Evolutionary conservation across 2,329 filamentous ascomycete genomes (phyloP).

Genomic region (Stagonosporopsis cucurbitacearum): DNA sequence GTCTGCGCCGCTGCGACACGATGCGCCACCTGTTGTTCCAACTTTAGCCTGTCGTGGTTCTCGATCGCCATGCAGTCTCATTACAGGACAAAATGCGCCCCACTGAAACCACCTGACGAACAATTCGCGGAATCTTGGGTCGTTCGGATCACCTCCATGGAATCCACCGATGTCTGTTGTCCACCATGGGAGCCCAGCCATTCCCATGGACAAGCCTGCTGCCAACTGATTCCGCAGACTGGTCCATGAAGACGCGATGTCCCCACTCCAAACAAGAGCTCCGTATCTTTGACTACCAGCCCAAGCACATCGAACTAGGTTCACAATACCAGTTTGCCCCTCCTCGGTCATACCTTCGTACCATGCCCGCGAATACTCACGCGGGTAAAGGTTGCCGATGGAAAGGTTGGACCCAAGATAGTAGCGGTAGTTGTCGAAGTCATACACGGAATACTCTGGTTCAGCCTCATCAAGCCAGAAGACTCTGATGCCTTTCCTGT

Average conservation of each 20-base stretch:
- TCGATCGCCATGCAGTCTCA: conserved; percentile 70
- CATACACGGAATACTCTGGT: conserved; percentile 69
- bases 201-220: conserved; percentile 70
- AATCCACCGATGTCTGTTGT: conserved; percentile 76
- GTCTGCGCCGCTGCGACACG: conserved; percentile 56
- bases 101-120: conserved; percentile 74
- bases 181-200: conserved; percentile 71
- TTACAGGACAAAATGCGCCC: conserved; percentile 71
- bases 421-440: conserved; percentile 72
- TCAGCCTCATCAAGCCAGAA: conserved; percentile 77
- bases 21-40: conserved; percentile 47
- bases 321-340: conserved; percentile 65
- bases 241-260: conserved; percentile 69
- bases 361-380: conserved; percentile 64
- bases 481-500: conserved; percentile 64
- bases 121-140: conserved; percentile 65
- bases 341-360: conserved; percentile 63
- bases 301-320: conserved; percentile 65
- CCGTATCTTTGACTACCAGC: conserved; percentile 68
- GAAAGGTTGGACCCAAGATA: conserved; percentile 60
- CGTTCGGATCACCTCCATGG: conserved; percentile 66
- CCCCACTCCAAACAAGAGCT: conserved; percentile 70
- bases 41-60: conserved; percentile 62
- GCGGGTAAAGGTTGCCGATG: conserved; percentile 67
- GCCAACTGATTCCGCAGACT: conserved; percentile 66